Evolutionary conservation across 1,284 basidiomycete species (phyloP).

Genomic region (Lentinula novae-zelandiae): DNA sequence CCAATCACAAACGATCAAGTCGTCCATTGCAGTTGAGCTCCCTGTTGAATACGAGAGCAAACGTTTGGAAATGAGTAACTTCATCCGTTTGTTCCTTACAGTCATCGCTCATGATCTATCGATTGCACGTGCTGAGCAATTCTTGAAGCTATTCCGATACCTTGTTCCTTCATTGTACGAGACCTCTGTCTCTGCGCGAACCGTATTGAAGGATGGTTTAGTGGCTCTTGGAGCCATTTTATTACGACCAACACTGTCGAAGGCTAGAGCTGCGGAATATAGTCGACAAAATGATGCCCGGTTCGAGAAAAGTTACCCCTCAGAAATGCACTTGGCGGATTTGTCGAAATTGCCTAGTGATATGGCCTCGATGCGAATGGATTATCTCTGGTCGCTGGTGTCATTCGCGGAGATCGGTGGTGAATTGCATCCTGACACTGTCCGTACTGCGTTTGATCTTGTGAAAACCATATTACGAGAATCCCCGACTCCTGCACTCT

Average conservation of each 20-base stretch:
- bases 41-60: slow-evolving; percentile 62
- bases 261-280: slow-evolving; percentile 43
- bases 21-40: slow-evolving; percentile 39
- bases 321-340: slow-evolving; percentile 35
- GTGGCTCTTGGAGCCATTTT: slow-evolving; percentile 63
- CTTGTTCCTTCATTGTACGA: slow-evolving; percentile 59
- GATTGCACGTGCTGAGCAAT: slow-evolving; percentile 62
- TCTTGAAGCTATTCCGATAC: slow-evolving; percentile 59
- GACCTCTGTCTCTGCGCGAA: slow-evolving; percentile 44
- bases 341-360: slow-evolving; percentile 50
- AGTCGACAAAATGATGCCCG: slow-evolving; percentile 28
- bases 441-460: slow-evolving; percentile 55
- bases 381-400: slow-evolving; percentile 61
- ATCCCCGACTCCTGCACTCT: slow-evolving; percentile 23
- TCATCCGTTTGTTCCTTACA: slow-evolving; percentile 72
- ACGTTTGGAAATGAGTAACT: slow-evolving; percentile 59
- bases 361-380: slow-evolving; percentile 53
- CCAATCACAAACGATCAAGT: slow-evolving; percentile 26
- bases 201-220: slow-evolving; percentile 64
- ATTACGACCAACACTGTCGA: slow-evolving; percentile 37
- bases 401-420: slow-evolving; percentile 58
- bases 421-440: slow-evolving; percentile 40
- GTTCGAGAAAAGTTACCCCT: slow-evolving; percentile 19
- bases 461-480: slow-evolving; percentile 60
- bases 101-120: slow-evolving; percentile 76